A percentile compares a stretch with the other conserved stretches of the same genome.
Evolutionary conservation across 2,329 filamentous ascomycete species (phyloP).

Genomic region (Claviceps sp.): DNA sequence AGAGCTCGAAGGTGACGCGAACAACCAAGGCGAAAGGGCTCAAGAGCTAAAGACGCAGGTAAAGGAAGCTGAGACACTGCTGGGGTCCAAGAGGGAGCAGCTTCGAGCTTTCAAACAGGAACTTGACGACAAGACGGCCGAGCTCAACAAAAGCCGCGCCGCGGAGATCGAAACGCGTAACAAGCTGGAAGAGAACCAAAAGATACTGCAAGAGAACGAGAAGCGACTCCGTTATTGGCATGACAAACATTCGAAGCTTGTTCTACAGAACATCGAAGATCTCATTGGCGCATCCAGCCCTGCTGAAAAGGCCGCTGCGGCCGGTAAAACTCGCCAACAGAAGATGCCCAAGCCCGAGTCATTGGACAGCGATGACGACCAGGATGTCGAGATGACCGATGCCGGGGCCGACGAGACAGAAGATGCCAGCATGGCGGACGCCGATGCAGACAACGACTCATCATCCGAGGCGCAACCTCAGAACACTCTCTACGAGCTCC

Average conservation of each 20-base stretch:
- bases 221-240: conserved; percentile 76
- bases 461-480: conserved; percentile 14
- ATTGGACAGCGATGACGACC: conserved; percentile 12
- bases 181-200: conserved; percentile 92
- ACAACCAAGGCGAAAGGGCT: conserved; percentile 62
- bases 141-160: conserved; percentile 79
- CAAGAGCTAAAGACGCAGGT: conserved; percentile 59
- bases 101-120: conserved; percentile 69
- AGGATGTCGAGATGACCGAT: conserved; percentile 21
- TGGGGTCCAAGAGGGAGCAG: conserved; percentile 69
- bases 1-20: conserved; percentile 64
- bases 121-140: conserved; percentile 71
- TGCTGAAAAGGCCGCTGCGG: conserved; percentile 9
- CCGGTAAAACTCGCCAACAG: conserved; percentile 13
- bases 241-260: conserved; percentile 75
- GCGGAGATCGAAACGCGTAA: conserved; percentile 97
- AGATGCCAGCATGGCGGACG: conserved; percentile 10
- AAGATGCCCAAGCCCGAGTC: conserved; percentile 11
- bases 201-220: conserved; percentile 73
- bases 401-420: conserved; percentile 16
- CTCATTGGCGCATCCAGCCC: conserved; percentile 31
- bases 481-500: conserved; percentile 45
- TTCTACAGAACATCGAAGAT: conserved; percentile 68
- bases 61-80: conserved; percentile 67
- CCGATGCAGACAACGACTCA: conserved; percentile 11